Evolutionary conservation across 139 green algal species (phyloP).

Genomic region (Chlamydomonas sphaeroides): DNA sequence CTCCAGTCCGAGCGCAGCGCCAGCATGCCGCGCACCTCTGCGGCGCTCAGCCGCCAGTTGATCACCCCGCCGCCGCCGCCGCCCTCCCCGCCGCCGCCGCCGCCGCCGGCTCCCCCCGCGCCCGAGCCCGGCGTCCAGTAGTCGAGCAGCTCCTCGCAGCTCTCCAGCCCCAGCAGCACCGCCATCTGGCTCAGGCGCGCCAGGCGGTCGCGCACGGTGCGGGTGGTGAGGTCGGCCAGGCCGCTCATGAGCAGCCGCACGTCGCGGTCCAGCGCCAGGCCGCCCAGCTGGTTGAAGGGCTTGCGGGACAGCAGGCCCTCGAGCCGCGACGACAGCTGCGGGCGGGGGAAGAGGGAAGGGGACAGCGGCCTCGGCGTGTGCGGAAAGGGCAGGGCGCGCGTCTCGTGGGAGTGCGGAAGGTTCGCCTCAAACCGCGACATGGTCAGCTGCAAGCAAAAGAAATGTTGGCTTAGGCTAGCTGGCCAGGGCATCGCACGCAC

Average conservation of each 20-base stretch:
- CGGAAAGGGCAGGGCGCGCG: too few relatives aligned
- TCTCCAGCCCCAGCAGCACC: conserved; percentile 88
- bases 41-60: conserved; percentile 84
- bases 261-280: conserved; percentile 86
- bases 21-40: conserved; percentile 80
- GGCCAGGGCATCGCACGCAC: too few relatives aligned
- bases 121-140: conserved; percentile 12
- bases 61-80: conserved; percentile 72
- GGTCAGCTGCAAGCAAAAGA: too few relatives aligned
- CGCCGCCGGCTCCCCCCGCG: not conserved
- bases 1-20: conserved; percentile 82
- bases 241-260: conserved; percentile 29
- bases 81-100: conserved; percentile 47
- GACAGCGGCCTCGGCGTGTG: too few relatives aligned
- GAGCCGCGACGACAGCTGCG: conserved; percentile 69
- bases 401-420: too few relatives aligned
- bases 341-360: not conserved
- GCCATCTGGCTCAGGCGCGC: conserved; percentile 87
- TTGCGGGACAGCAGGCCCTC: conserved; percentile 87
- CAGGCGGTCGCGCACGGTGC: conserved; percentile 94
- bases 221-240: conserved; percentile 76
- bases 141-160: conserved; percentile 70
- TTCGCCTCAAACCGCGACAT: too few relatives aligned
- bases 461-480: too few relatives aligned
- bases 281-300: conserved; percentile 94